Percentiles rank a stretch among this genome's conserved stretches.
These are phyloP conservation scores for Panaeolus papilionaceus DNA, from an alignment of 768 basidiomycete species.

Conservation along the genomic window DNA sequence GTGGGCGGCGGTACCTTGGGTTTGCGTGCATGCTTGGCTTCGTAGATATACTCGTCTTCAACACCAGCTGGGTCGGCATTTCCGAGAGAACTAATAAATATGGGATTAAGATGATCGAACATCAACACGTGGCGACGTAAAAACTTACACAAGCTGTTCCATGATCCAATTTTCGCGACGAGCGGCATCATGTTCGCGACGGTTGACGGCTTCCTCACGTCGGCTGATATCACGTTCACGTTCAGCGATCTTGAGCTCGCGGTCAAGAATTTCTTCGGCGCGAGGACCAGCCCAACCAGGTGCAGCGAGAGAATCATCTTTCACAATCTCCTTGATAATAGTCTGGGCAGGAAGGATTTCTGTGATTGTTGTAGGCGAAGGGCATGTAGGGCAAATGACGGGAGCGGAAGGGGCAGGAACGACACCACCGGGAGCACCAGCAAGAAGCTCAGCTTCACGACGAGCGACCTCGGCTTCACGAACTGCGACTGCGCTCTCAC, in stretches of 20 bases:
- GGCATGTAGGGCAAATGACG: slow-evolving; percentile 61
- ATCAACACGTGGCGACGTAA: neutral
- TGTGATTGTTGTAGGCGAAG: slow-evolving; percentile 60
- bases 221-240: slow-evolving; percentile 87
- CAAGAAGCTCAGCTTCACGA: slow-evolving; percentile 85
- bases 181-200: slow-evolving; percentile 85
- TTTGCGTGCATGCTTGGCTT: slow-evolving; percentile 73
- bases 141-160: slow-evolving; percentile 86
- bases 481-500: slow-evolving; percentile 79
- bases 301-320: slow-evolving; percentile 78
- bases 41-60: slow-evolving; percentile 85
- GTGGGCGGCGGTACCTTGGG: slow-evolving; percentile 89
- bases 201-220: slow-evolving; percentile 85
- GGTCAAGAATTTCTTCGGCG: slow-evolving; percentile 82
- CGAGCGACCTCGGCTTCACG: slow-evolving; percentile 91
- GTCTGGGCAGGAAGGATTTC: slow-evolving; percentile 68
- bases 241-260: slow-evolving; percentile 85
- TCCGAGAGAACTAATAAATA: slow-evolving; percentile 60
- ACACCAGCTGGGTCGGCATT: slow-evolving; percentile 68
- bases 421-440: slow-evolving; percentile 84
- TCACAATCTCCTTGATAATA: slow-evolving; percentile 87
- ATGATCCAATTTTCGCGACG: slow-evolving; percentile 91
- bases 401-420: slow-evolving; percentile 58
- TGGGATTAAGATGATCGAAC: slow-evolving; percentile 11
- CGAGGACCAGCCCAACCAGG: slow-evolving; percentile 84